Base-by-base conservation (phyloP, 257 asterid species). In the Fraxinus anomala region DNA sequence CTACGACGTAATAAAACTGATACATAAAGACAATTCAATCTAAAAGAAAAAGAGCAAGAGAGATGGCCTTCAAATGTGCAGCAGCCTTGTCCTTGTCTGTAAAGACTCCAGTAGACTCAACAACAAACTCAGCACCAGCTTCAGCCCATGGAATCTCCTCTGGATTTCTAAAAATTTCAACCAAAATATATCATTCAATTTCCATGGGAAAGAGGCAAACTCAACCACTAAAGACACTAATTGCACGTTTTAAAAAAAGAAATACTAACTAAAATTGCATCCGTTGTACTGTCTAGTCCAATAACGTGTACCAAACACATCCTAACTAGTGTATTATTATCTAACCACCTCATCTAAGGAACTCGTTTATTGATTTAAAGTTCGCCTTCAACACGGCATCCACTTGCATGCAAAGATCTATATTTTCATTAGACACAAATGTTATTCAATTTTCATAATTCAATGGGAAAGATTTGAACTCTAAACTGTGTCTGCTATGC, bases 71-170 rank as follows among this genome's bases (percentile, higher is more conserved):
- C 82, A 89, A 86, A 67, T 90, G 96, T 33, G 94, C 94, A 86
- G 94, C 92, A 80, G 96, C 96, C 79, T 91, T 91, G 75, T 91
- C 96, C 89, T 88, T 89, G 81, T 89, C 94, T 0, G 96, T 91
- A 83, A 89, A 91, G 44, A 91, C 96, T 63, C 96, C 96, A 80
- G 96, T 91, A 6, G 96, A 89, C 86, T 91, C 96, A 56, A 91
- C 91, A 66, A 91, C 86, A 74, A 68, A 91, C 6, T 91, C 96
- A 75, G 96, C 96, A 72, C 96, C 96, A 77, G 88, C 85, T 66
- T 85, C 89, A 67, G 56, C 96, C 96, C 93, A 91, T 81, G 96
- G 92, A 68, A 91, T 91, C 83, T 91, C 93, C 87, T 91, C 96
- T 7, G 96, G 92, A 26, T 87, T 87, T 83, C 93, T 91, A 39